Percentiles rank a stretch among this genome's conserved stretches.
These are phyloP conservation scores for Gossypium davidsonii DNA, from an alignment of 441 rosid species.

Conservation along the genomic window DNA sequence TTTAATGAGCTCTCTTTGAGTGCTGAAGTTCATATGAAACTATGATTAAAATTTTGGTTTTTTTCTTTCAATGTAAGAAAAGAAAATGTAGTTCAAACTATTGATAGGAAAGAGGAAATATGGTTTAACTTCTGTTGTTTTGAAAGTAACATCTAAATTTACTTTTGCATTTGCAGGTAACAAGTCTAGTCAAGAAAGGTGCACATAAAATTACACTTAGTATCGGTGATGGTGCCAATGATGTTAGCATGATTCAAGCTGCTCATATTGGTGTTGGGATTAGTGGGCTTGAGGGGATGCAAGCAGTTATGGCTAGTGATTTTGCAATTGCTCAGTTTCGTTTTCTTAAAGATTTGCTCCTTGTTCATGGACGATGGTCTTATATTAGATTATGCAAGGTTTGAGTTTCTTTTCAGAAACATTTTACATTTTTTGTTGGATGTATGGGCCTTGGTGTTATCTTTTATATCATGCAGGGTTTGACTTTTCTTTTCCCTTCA, in stretches of 20 bases:
- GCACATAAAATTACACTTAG: conserved; percentile 94
- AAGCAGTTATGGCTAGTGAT: conserved; percentile 99
- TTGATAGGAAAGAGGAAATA: not conserved
- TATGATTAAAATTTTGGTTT: not conserved
- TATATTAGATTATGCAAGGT: conserved; percentile 99
- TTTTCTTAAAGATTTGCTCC: conserved; percentile 87
- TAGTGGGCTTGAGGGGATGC: conserved; percentile 96
- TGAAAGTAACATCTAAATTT: not conserved
- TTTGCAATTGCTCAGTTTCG: conserved; percentile 97
- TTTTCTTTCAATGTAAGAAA: not conserved
- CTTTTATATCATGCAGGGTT: conserved; percentile 68
- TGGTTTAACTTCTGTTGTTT: conserved; percentile 8
- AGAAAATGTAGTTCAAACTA: not conserved
- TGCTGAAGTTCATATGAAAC: not conserved
- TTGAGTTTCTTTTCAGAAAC: conserved; percentile 8
- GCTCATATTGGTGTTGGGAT: conserved; percentile 98
- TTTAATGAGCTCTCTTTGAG: not conserved
- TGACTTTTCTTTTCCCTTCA: conserved; percentile 11
- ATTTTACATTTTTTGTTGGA: conserved; percentile 9
- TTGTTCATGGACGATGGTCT: conserved; percentile 98
- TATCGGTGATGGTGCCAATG: conserved; percentile 99
- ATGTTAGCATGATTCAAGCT: conserved; percentile 99
- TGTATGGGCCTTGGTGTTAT: not conserved
- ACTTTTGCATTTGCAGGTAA: conserved; percentile 51
- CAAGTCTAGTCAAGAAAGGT: conserved; percentile 92